Percentiles rank a stretch among this genome's conserved stretches.
Conservation (phyloP, 208 protist species). For the Wallacemonas collosoma region DNA sequence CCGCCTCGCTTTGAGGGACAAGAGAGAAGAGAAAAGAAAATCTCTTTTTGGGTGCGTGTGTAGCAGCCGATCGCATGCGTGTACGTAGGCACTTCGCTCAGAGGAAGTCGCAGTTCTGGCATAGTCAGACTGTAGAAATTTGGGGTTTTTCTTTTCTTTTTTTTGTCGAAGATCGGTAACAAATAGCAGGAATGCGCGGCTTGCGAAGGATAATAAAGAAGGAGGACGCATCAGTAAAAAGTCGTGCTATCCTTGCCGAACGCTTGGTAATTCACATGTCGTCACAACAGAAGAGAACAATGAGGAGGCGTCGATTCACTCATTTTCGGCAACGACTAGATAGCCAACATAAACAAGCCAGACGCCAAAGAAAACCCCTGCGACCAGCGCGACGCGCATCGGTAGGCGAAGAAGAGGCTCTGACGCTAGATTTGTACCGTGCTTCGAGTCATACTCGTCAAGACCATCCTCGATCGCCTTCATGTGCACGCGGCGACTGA, state of each 20-base stretch:
- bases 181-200: background rate
- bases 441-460: constrained; percentile 28
- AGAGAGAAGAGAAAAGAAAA: too few species aligned
- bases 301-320: background rate
- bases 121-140: background rate
- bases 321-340: background rate
- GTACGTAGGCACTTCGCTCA: too few species aligned
- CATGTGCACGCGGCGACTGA: constrained; percentile 43
- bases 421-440: background rate
- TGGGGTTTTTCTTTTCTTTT: background rate
- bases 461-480: constrained; percentile 43
- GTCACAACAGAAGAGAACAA: too few species aligned
- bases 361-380: background rate
- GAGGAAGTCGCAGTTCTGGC: background rate
- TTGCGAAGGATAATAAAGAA: background rate
- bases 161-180: background rate
- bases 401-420: constrained; percentile 11
- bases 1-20: too few species aligned
- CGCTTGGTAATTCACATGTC: too few species aligned
- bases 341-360: constrained; percentile 4
- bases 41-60: too few species aligned
- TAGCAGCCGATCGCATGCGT: too few species aligned
- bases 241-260: too few species aligned
- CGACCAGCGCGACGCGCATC: background rate
- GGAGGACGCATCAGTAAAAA: background rate